Base-by-base conservation (phyloP, 768 basidiomycete genomes). In the Amanita muscaria region DNA sequence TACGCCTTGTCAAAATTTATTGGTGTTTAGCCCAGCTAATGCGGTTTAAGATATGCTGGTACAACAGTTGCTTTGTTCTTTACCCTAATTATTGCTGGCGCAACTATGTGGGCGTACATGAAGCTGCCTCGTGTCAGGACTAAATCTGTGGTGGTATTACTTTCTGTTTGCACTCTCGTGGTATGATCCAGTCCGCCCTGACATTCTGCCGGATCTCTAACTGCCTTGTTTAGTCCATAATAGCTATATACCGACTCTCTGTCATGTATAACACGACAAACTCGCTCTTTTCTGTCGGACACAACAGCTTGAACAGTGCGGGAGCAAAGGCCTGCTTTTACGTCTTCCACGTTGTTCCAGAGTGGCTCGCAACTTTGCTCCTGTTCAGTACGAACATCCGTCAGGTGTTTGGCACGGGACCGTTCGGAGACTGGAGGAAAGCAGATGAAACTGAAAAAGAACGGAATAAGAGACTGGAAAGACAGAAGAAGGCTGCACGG, bases 261-360 rank as follows among this genome's bases (percentile, higher is more conserved):
- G 58, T 72, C 24, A 68, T 73, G 65, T 53, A 56, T 29, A 48
- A 62, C 42, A 54, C 34, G 31, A 64, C 62, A 2, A 57, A 56
- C 5, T 66, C 68, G 2, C 52, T 69, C n/a, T 47, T 46, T 2
- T 67, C 60, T 0, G 53, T 23, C 12, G 60, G 46, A 2, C 59
- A 64, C 12, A 63, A 55, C 23, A 56, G 63, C 0, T 55, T 64
- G n/a, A 67, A 29, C 27, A 29, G 27, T 12, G 12, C 27, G 27
- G 27, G 27, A 12, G 27, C 27, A 29, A 29, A 29, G 12, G 27
- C 27, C 12, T 6, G 27, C 0, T 72, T 73, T 51, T 74, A 74
- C 47, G 50, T 71, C 10, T 64, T 70, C 44, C 70, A 72, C 42
- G 57, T 65, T 9, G 5, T 71, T 3, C 69, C 69, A 2, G 72